Conservation (phyloP, 2,329 filamentous ascomycete genomes). For the Fusarium newnesense region DNA sequence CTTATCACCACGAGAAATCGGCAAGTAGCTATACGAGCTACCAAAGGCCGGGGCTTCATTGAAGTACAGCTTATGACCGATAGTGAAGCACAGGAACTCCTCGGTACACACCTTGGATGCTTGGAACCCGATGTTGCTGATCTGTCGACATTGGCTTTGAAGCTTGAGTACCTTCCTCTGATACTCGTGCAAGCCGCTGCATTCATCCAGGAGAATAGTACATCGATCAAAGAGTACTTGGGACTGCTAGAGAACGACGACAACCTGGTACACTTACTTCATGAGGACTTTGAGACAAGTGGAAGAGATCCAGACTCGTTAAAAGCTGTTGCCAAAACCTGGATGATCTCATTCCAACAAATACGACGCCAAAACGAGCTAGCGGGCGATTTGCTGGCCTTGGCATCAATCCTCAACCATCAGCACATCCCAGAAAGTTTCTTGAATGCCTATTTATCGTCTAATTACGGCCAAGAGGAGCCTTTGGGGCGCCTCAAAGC, state of each 20-base stretch:
- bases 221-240: not conserved
- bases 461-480: fast-evolving
- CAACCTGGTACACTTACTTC: not conserved
- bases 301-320: not conserved
- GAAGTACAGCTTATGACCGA: not conserved
- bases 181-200: not conserved
- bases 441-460: not conserved
- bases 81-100: not conserved
- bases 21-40: not conserved
- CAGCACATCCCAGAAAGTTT: fast-evolving
- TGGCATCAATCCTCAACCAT: not conserved
- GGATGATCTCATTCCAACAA: not conserved
- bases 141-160: not conserved
- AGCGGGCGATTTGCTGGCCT: fast-evolving
- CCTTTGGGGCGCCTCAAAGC: not conserved
- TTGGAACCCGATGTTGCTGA: fast-evolving
- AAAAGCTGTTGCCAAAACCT: not conserved
- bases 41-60: not conserved
- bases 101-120: fast-evolving
- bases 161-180: not conserved
- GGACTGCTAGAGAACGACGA: fast-evolving
- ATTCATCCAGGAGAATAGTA: not conserved
- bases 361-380: not conserved
- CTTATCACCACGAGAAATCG: not conserved
- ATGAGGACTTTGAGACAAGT: not conserved